Percentiles rank a stretch among this genome's conserved stretches.
These are phyloP conservation scores for Colletotrichum sp. DNA, from an alignment of 2,329 filamentous ascomycete genomes.

Conservation along the genomic window DNA sequence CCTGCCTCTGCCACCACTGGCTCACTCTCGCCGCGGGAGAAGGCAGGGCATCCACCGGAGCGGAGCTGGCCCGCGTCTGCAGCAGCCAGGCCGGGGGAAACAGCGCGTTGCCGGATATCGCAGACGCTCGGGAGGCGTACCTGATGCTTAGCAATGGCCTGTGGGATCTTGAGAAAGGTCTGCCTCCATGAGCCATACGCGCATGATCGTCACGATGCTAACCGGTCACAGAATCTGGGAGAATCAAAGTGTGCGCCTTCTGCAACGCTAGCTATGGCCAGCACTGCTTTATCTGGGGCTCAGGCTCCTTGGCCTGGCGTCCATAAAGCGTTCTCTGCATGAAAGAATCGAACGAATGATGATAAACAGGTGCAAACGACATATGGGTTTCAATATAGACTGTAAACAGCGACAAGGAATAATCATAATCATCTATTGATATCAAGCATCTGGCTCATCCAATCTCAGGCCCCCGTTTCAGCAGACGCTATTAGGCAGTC, in stretches of 20 bases:
- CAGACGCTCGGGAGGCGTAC: neutral
- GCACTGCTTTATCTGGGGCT: neutral
- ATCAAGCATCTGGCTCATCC: neutral
- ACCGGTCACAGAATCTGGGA: neutral
- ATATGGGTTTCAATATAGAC: neutral
- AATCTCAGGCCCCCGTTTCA: neutral
- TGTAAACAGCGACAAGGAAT: neutral
- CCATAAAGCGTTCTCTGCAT: neutral
- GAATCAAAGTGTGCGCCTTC: conserved; percentile 3
- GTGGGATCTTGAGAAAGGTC: neutral
- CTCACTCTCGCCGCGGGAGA: neutral
- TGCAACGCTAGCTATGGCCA: neutral
- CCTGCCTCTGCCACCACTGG: conserved; percentile 22
- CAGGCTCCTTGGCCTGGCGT: neutral
- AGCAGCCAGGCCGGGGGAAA: neutral
- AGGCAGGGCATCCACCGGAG: neutral
- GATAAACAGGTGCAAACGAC: neutral
- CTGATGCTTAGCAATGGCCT: neutral
- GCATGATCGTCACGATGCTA: neutral
- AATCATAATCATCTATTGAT: neutral
- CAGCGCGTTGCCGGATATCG: neutral
- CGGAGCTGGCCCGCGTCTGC: neutral
- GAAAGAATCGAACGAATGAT: neutral
- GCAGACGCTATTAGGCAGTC: neutral
- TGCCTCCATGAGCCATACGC: neutral